Base-by-base conservation (phyloP, 1,284 basidiomycete genomes). In the Chalciporus sp. region DNA sequence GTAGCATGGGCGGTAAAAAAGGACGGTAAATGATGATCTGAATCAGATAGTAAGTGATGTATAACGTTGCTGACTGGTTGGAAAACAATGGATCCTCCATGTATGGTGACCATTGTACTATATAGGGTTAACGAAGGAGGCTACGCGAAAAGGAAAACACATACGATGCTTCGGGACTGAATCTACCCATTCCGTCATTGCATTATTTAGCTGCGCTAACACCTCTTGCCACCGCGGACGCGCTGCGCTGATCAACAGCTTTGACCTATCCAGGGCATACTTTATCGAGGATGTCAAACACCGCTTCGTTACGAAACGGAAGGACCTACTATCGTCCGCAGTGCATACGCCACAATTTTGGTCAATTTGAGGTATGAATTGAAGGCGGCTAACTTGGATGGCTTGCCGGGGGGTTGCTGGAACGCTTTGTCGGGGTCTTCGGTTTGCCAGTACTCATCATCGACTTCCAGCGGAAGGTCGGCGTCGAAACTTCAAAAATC, bases 371-470 rank as follows among this genome's bases (percentile, higher is more conserved):
- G 77, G 64, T 82, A 77, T 37, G 81, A 78, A 55, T 83, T 85
- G 67, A 94, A 94, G 3, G 77, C 81, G 0, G 82, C 70, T 20
- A 92, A 72, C 20, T 70, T 71, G 26, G 85, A 82, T n/a, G 86
- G 85, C 53, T 81, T 77, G 7, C 75, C 82, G 8, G 71, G 62
- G 1, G 91, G 92, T 62, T 93, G 92, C 47, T 72, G 73, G 66
- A 88, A 89, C 20, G 74, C 73, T 42, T 69, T 56, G 19, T 76
- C 66, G 5, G 78, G 75, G 51, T 80, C 74, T 2, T 78, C 76
- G 49, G 74, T 66, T 61, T 84, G 82, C 91, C 90, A 94, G 63
- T 85, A 92, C 58, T 94, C 90, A 64, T 96, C 94, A 59, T 94
- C 89, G 7, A 95, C 86, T 64, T 92, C 90, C 8, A 90, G 73